These are phyloP conservation scores for Orobanche coerulescens DNA, from an alignment of 257 asterid genomes.

Conservation along the genomic window DNA sequence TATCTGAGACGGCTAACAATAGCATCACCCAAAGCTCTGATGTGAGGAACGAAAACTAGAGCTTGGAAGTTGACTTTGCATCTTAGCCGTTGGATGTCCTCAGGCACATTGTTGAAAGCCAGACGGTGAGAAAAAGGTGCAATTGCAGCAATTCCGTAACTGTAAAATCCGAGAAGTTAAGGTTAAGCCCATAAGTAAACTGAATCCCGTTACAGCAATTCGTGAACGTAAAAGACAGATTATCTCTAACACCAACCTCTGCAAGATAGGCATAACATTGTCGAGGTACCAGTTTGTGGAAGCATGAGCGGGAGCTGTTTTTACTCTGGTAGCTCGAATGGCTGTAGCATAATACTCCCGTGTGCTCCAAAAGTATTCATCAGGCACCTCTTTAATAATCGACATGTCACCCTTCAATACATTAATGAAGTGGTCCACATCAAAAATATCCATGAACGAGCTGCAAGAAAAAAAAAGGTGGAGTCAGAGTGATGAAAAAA, in stretches of 20 bases:
- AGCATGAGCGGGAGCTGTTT: conserved; percentile 88
- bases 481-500: background rate
- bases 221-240: background rate
- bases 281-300: conserved; percentile 92
- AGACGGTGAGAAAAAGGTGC: conserved; percentile 91
- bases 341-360: conserved; percentile 82
- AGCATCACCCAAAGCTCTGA: conserved; percentile 74
- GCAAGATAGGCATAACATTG: conserved; percentile 70
- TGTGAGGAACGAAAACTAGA: conserved; percentile 77
- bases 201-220: background rate
- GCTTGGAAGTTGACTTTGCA: conserved; percentile 97
- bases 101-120: conserved; percentile 80
- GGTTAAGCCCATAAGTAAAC: background rate
- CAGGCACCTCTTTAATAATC: conserved; percentile 70
- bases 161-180: conserved; percentile 22
- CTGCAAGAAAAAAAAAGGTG: conserved; percentile 32
- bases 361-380: conserved; percentile 87
- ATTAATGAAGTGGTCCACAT: conserved; percentile 83
- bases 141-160: conserved; percentile 89
- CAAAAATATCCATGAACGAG: conserved; percentile 80
- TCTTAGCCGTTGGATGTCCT: conserved; percentile 74
- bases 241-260: conserved; percentile 47
- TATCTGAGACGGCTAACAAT: conserved; percentile 68
- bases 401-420: conserved; percentile 72
- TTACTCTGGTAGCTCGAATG: conserved; percentile 73